Conservation (phyloP, 2,329 filamentous ascomycete genomes). For the Arthrobotrys musiformis region DNA sequence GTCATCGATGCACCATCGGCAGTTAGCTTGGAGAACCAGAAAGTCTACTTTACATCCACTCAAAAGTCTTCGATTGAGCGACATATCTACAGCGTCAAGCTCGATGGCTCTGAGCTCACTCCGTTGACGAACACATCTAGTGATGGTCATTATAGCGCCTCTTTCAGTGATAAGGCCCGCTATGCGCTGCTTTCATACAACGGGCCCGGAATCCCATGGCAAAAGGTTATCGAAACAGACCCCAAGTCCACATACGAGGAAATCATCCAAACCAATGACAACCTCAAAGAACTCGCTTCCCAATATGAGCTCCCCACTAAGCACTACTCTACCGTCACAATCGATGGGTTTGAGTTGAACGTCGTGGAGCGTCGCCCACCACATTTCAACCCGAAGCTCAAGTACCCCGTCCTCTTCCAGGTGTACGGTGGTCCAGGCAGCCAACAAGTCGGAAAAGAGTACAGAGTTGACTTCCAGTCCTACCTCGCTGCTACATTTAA, state of each 20-base stretch:
- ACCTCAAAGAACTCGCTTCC: constrained; percentile 75
- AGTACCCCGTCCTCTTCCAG: constrained; percentile 93
- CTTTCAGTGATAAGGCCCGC: constrained; percentile 83
- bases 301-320: constrained; percentile 84
- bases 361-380: constrained; percentile 87
- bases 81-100: constrained; percentile 87
- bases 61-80: constrained; percentile 89
- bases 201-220: constrained; percentile 87
- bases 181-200: constrained; percentile 86
- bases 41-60: constrained; percentile 90
- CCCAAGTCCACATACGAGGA: constrained; percentile 69
- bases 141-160: constrained; percentile 81
- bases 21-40: constrained; percentile 82
- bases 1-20: constrained; percentile 85
- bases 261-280: constrained; percentile 80
- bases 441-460: constrained; percentile 83
- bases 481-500: constrained; percentile 86
- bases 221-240: constrained; percentile 87
- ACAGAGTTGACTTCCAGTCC: constrained; percentile 86
- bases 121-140: constrained; percentile 78
- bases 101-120: constrained; percentile 79
- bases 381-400: constrained; percentile 83
- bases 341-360: constrained; percentile 79
- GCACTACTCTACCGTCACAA: constrained; percentile 83
- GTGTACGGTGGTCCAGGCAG: constrained; percentile 96